Evolutionary conservation across 2,329 filamentous ascomycete genomes (phyloP), one percentile per base, ranked within the genome.

Genomic region (Geosmithia putterillii): DNA sequence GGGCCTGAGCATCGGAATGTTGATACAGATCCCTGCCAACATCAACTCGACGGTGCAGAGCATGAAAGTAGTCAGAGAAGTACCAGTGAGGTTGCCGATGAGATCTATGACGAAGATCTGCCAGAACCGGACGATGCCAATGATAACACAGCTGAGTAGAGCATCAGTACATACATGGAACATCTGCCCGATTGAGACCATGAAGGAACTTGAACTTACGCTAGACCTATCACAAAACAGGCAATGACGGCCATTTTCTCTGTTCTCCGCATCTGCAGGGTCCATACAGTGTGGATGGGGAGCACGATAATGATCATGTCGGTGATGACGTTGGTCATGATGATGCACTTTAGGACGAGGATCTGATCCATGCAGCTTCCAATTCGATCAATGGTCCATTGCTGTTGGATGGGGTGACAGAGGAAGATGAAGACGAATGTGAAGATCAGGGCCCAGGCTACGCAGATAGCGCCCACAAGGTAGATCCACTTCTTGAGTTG

Each of bases 281-380:
- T 49, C 49, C 57, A 56, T 9, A 65, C 52, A n/a, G 54, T 59
- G 28, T 54, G 52, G 7, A 65, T 51, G 17, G 62, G 61, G 42
- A 65, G 46, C 9, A 57, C 42, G 32, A 64, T 50, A 34, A 65
- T 61, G 32, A 58, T 49, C 9, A 64, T 45, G 44, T 65, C 61
- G 6, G 57, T 58, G 20, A 58, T 42, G 38, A 64, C 57, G 44
- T 63, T 64, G 39, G 51, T 54, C 44, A 52, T 46, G 40, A 54
- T 51, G 40, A 54, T 48, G 34, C 45, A 48, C 43, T 51, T 47
- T 28, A 51, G 40, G 3, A 54, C 38, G 10, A 48, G 37, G 9
- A 52, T 50, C 25, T 52, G 49, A 42, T 51, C 49, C 42, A 49
- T 45, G 40, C 51, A 53, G 40, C 37, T 41, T 14, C 50, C 50